Evolutionary conservation across 192 early-diverging fungal genomes (phyloP), one percentile per base, ranked within the genome.

Genomic region (Backusella mclennaniae): DNA sequence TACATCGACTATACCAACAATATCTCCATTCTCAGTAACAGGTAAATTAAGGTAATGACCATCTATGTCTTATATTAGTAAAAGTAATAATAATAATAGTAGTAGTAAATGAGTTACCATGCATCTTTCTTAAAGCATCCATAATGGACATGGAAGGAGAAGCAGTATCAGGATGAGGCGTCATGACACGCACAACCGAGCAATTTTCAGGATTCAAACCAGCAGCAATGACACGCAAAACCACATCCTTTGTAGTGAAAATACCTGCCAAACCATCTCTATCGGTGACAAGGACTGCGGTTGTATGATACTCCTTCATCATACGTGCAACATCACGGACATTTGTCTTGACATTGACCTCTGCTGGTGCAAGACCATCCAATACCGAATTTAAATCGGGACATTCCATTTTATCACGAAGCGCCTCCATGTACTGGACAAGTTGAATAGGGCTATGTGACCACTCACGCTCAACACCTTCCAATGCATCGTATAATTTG

Each of bases 131-230:
- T 66, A 95, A 82, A 2, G 93, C 94, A 66, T 94, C 93, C 70
- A 94, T 81, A 68, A 95, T 88, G 36, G 90, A 90, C 69, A 89
- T 92, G 75, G 78, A 77, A 29, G 90, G 87, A 42, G 79, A 72
- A 1, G 90, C 91, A 6, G 92, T 92, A 78, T 95, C 94, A 1
- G 94, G 94, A 69, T 93, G 89, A 68, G 93, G 94, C 1, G 94
- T 95, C 97, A 99, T 99, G 33, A 99, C 97, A 56, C 97, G 93
- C 21, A 98, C 94, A 19, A 97, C 96, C 19, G 95, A 93, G 71
- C 95, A 96, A 15, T 89, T 93, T 67, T 86, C 87, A 19, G 97
- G 95, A 59, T 96, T 92, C 73, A 97, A 82, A 17, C 92, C 89
- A 38, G 91, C 92, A 12, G 94, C 94, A 73, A 95, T 91, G 31